A percentile compares a stretch with the other conserved stretches of the same genome.
Evolutionary conservation across 768 basidiomycete genomes (phyloP).

Genomic region (Mycena rosella): DNA sequence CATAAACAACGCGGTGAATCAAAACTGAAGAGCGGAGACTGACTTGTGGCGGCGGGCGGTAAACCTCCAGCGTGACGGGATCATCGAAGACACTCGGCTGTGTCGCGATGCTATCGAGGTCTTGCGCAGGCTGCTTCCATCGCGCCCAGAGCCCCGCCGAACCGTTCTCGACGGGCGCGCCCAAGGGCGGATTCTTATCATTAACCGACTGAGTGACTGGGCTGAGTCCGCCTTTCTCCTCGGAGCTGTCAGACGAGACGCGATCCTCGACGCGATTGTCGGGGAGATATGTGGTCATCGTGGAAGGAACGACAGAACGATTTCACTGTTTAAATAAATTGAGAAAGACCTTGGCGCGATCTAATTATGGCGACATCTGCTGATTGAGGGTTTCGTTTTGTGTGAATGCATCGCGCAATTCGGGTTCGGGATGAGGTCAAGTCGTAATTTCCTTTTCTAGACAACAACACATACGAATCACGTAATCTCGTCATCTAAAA

Average conservation of each 20-base stretch:
- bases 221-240: conserved; percentile 11
- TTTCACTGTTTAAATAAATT: not conserved
- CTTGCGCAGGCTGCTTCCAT: conserved; percentile 43
- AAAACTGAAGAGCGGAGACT: not conserved
- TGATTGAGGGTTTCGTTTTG: not conserved
- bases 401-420: conserved; percentile 19
- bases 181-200: conserved; percentile 46
- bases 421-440: conserved; percentile 9
- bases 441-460: conserved; percentile 31
- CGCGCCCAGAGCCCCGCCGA: conserved; percentile 47
- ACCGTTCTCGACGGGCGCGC: conserved; percentile 44
- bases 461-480: conserved; percentile 18
- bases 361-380: conserved; percentile 14
- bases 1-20: not conserved
- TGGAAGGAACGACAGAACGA: not conserved
- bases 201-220: conserved; percentile 21
- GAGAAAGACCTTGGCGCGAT: not conserved
- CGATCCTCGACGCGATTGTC: conserved; percentile 15
- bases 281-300: conserved; percentile 26
- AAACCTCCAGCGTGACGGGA: conserved; percentile 60
- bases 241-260: conserved; percentile 19
- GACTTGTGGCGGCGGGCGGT: conserved; percentile 59
- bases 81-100: conserved; percentile 76
- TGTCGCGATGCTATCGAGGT: conserved; percentile 68
- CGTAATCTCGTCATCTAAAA: not conserved